Evolutionary conservation across 129 eudicot genomes (phyloP), one percentile per base, ranked within the genome.

Genomic region (Flaveria trinervia): DNA sequence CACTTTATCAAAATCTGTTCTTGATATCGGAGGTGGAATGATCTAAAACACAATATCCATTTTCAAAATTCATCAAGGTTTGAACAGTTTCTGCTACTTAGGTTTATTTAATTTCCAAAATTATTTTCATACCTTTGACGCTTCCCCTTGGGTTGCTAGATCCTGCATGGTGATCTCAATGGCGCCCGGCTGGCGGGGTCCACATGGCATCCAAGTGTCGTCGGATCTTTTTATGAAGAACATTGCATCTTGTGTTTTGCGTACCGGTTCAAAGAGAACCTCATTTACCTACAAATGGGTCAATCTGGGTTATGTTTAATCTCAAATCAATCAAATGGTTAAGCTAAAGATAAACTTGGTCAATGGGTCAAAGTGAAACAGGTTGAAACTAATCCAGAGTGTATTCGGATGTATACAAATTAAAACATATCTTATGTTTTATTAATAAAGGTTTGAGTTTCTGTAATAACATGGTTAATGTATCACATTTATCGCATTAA

Each of bases 111-210:
- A 4, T 2, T 59, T 59, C 43, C n/a, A 25, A 28, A 48, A 61
- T 43, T 17, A 0, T 1, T 3, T 44, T 48, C 72, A 70, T 86
- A 87, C 91, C 91, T 79, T 82, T 76, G 88, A 82, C 51, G 88
- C 88, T 41, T 71, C 76, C 50, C 91, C 91, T 75, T 77, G 82
- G 36, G 86, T 80, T 23, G 88, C 91, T 39, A 87, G 84, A 74
- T 84, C 88, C 81, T 84, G 86, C 91, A 87, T 87, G 17, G 79
- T 82, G 74, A 80, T 87, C 86, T 82, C 86, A 25, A 87, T 73
- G 23, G 88, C 91, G 70, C 91, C 91, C 7, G 85, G 88, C 41
- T 87, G 91, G 45, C 88, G 79, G 23, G 91, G 91, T 54, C 91
- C 91, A 68, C 91, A 87, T 17, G 88, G 91, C 51, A 84, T 69